Base-by-base conservation (phyloP, 1,139 yeast species). In the Scheffersomyces stambukii region DNA sequence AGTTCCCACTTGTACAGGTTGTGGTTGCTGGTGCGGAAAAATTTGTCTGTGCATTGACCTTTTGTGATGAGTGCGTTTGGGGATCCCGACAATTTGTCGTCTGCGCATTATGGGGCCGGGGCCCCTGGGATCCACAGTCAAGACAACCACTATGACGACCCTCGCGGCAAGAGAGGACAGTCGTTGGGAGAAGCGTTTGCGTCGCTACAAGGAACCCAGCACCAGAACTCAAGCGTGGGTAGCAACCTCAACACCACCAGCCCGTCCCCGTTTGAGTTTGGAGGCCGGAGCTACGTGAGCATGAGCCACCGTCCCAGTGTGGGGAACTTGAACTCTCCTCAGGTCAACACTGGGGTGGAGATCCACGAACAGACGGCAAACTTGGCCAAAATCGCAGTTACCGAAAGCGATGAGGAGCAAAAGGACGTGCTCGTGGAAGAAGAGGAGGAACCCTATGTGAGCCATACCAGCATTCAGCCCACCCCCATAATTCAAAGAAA, bases 301-400 rank as follows among this genome's bases (percentile, higher is more conserved):
- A 48, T 52, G 49, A 41, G 47, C 25, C 50, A 49, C 46, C 45
- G 30, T 37, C 46, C 36, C 25, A 42, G 45, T 30, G 21, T 41
- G 5, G 24, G 36, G 23, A 42, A 39, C 18, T 15, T 42, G 12
- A 45, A 45, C 27, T 58, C 67, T 2, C 72, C 73, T 0, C 50
- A 56, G 3, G 63, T 75, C 13, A 70, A 66, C 38, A 60, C 76
- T 0, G 71, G 72, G 2, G 46, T 52, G 20, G 70, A 75, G 11
- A 66, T 80, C 25, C 75, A 81, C 36, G 83, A 76, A 38, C 81
- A 77, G 37, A 71, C 84, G 0, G 83, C 81, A 3, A 74, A 64
- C 31, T 61, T 77, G 38, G 82, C 86, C 9, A 64, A 63, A 19
- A 70, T 79, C 30, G 80, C 77, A 1, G 81, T 80, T 3, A 63